phyloP scores from a whole-genome alignment of 257 asterid genomes.

The Solanum ossicruentum region DNA sequence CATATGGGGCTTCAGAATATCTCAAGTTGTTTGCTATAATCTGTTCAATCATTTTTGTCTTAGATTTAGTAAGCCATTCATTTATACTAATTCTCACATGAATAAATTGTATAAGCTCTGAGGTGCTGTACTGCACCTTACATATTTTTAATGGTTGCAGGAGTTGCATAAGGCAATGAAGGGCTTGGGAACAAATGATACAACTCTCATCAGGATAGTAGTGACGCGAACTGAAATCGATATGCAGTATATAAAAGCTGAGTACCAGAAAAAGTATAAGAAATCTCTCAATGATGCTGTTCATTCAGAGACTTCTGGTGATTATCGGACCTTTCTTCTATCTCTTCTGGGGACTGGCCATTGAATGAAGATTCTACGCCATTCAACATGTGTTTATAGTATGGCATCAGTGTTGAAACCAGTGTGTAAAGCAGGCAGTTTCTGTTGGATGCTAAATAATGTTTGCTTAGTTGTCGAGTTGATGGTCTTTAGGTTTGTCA shows the following conservation, averaged over 20 bases:
- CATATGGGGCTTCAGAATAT: neutral
- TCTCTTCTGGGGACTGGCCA: conserved; percentile 58
- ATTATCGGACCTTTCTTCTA: conserved; percentile 65
- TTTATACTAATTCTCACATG: neutral
- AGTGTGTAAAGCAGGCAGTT: neutral
- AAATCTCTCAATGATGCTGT: conserved; percentile 64
- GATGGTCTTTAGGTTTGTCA: too few species aligned
- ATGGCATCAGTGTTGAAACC: neutral
- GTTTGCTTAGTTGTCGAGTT: neutral
- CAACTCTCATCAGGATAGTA: conserved; percentile 52
- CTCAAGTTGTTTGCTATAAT: neutral
- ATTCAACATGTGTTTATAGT: neutral
- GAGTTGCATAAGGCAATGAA: conserved; percentile 79
- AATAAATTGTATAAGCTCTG: neutral
- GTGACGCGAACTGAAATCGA: conserved; percentile 89
- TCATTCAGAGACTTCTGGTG: conserved; percentile 69
- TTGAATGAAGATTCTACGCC: conserved; percentile 1
- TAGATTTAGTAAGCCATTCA: neutral
- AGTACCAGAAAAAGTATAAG: conserved; percentile 61
- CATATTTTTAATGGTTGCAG: conserved; percentile 12
- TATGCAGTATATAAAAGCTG: conserved; percentile 76
- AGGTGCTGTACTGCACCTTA: neutral
- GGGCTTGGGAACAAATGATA: conserved; percentile 81
- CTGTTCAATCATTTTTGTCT: neutral
- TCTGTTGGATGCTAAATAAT: neutral